A percentile compares a stretch with the other conserved stretches of the same genome.
These are phyloP conservation scores for Chlamydomonas eustigma DNA, from an alignment of 139 green algal genomes.

Conservation along the genomic window DNA sequence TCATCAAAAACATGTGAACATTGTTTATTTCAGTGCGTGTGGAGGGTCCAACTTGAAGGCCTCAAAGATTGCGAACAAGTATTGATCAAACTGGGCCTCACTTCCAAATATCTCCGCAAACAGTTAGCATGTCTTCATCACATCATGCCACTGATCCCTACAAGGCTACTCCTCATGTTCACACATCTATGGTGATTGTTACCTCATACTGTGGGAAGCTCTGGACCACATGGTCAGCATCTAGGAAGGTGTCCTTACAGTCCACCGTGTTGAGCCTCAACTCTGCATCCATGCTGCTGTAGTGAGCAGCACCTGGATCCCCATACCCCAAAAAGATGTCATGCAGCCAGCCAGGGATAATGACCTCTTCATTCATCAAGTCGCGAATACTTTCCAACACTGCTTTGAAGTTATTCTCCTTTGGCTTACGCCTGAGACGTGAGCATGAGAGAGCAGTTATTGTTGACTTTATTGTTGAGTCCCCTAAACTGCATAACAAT, in stretches of 20 bases:
- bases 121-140: not conserved
- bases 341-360: conserved; percentile 88
- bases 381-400: conserved; percentile 95
- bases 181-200: not conserved
- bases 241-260: conserved; percentile 92
- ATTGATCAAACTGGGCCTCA: too few species aligned
- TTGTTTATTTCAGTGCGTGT: too few species aligned
- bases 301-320: conserved; percentile 74
- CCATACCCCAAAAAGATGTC: conserved; percentile 98
- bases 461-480: too few species aligned
- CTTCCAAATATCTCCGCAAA: not conserved
- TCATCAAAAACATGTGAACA: too few species aligned
- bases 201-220: conserved; percentile 79
- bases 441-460: too few species aligned
- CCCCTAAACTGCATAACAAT: too few species aligned
- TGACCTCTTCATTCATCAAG: conserved; percentile 80
- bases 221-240: conserved; percentile 77
- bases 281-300: conserved; percentile 43
- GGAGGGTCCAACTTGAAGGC: too few species aligned
- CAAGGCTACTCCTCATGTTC: not conserved
- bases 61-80: too few species aligned
- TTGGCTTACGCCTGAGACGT: conserved; percentile 67
- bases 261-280: conserved; percentile 65
- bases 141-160: not conserved
- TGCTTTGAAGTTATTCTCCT: conserved; percentile 99